Base-by-base conservation (phyloP, 371 early-diverging fungal genomes). In the Rhizomucor pusillus region DNA sequence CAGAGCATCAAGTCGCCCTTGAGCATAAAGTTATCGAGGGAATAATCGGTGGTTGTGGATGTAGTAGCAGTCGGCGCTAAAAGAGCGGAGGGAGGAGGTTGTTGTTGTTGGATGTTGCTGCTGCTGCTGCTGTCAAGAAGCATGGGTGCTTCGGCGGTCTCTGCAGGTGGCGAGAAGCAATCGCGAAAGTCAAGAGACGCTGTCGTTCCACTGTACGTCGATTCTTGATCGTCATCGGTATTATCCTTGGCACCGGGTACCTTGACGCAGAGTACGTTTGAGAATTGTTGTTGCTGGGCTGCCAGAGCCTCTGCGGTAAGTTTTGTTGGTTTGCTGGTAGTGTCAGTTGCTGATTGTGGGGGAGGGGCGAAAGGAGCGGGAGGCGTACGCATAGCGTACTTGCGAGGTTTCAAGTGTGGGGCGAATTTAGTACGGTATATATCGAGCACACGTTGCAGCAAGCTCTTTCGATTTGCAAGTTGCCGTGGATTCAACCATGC, bases 401-500 rank as follows among this genome's bases (percentile, higher is more conserved):
- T 67, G 19, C 73, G 68, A 16, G 79, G 73, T 25, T 60, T 55
- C 47, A 78, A 40, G 41, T 72, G 60, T 2, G 69, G 57, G 1
- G 70, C 58, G 29, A 70, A 75, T n/a, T 72, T 68, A 22, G 50
- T 64, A 47, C 79, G 65, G 43, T 69, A 78, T 10, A 60, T 61
- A 52, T 78, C 79, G 14, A 78, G 55, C 23, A 70, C 73, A 24
- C 69, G 67, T 54, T 78, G 79, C 19, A 78, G 47, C 12, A 75
- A 43, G 25, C 66, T 69, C 50, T 73, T 72, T 49, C 71, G 73
- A 45, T 73, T 75, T 29, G 75, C 79, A 6, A 78, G 56, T 43
- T 73, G 73, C 16, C 69, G 60, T 43, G 79, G 71, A 49, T 78
- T 78, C 33, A 78, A 52, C 79, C 79, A 78, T 14, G 71, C 71